phyloP scores from a whole-genome alignment of 805 yeast genomes.

The Pichia manshurica region DNA sequence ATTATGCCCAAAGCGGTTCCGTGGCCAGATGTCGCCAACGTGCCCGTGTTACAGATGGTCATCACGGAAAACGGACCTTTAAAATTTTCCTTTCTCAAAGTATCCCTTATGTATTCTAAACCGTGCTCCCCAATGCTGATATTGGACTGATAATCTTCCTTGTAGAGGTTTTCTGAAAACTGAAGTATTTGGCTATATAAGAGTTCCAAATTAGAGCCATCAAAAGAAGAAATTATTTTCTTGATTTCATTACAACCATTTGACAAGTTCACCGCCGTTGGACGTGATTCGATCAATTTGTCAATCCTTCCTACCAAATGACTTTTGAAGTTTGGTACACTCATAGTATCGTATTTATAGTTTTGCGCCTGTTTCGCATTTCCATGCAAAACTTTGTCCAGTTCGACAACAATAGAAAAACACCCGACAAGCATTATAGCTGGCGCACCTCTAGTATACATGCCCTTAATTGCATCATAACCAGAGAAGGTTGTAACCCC shows the following conservation, averaged over 20 bases:
- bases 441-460: slow-evolving; percentile 98
- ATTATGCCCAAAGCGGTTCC: slow-evolving; percentile 96
- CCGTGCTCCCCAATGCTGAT: slow-evolving; percentile 77
- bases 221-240: slow-evolving; percentile 13
- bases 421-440: slow-evolving; percentile 96
- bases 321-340: slow-evolving; percentile 29
- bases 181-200: slow-evolving; percentile 32
- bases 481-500: slow-evolving; percentile 52
- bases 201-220: slow-evolving; percentile 16
- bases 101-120: slow-evolving; percentile 51
- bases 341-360: slow-evolving; percentile 23
- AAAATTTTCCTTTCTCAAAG: slow-evolving; percentile 42
- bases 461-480: slow-evolving; percentile 70
- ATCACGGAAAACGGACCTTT: slow-evolving; percentile 70
- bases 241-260: slow-evolving; percentile 61
- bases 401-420: slow-evolving; percentile 74
- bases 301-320: slow-evolving; percentile 47
- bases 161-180: slow-evolving; percentile 53
- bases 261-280: slow-evolving; percentile 90
- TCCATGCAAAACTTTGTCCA: slow-evolving; percentile 30
- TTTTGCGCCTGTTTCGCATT: slow-evolving; percentile 19
- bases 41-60: slow-evolving; percentile 95
- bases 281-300: slow-evolving; percentile 70
- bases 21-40: slow-evolving; percentile 94
- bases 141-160: slow-evolving; percentile 76